A percentile compares a stretch with the other conserved stretches of the same genome.
These are phyloP conservation scores for Telfairia occidentalis DNA, from an alignment of 331 rosid genomes.

Conservation along the genomic window DNA sequence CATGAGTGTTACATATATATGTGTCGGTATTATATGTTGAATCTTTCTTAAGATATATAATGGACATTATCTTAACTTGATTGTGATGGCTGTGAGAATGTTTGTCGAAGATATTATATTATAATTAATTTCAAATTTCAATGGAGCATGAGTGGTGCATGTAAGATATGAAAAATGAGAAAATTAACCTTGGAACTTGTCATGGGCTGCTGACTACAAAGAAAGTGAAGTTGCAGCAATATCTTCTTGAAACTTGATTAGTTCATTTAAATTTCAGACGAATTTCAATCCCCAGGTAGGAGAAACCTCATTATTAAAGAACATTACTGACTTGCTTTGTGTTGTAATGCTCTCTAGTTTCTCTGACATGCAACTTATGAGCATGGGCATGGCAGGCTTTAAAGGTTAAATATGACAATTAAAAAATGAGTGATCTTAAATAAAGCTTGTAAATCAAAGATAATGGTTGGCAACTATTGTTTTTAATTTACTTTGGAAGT, in stretches of 20 bases:
- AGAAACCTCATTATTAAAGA: neutral
- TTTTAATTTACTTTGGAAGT: slow-evolving; percentile 13
- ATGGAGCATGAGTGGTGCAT: slow-evolving; percentile 6
- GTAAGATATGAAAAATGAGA: neutral
- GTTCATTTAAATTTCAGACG: neutral
- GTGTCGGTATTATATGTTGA: slow-evolving; percentile 7
- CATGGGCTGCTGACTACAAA: neutral
- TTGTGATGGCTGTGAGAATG: slow-evolving; percentile 8
- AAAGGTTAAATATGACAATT: neutral
- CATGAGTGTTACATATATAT: neutral
- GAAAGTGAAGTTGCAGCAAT: neutral
- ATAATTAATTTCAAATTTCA: neutral
- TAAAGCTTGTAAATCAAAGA: slow-evolving; percentile 1
- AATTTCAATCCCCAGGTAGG: slow-evolving; percentile 8
- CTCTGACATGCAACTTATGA: slow-evolving; percentile 10
- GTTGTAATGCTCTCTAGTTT: slow-evolving; percentile 2
- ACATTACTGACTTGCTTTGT: slow-evolving; percentile 7
- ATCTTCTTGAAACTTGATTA: slow-evolving; percentile 11
- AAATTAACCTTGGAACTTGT: slow-evolving; percentile 4
- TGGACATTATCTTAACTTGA: neutral
- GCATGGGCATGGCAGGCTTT: slow-evolving; percentile 12
- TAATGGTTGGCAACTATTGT: slow-evolving; percentile 13
- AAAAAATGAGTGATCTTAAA: neutral
- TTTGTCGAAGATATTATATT: slow-evolving; percentile 2
- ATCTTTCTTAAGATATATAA: slow-evolving; percentile 1